Conservation (phyloP, 129 eudicot species). For the Chrysanthemum lavandulifolium region DNA sequence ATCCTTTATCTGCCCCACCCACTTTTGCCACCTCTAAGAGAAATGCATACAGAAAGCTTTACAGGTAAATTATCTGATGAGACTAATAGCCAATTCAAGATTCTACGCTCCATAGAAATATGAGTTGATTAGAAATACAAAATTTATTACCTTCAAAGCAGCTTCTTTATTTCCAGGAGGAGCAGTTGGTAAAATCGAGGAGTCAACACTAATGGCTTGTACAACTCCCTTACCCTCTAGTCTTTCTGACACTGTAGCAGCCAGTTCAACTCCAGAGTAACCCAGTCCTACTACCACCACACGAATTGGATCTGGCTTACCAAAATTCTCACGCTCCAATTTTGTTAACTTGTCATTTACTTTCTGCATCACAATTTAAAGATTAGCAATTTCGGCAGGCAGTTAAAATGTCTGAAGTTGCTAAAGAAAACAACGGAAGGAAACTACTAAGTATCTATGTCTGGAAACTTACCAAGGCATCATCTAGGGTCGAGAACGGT, state of each 20-base stretch:
- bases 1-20: no score
- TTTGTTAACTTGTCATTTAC: conserved; percentile 65
- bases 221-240: conserved; percentile 80
- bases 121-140: background rate
- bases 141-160: conserved; percentile 69
- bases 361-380: conserved; percentile 51
- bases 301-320: conserved; percentile 53
- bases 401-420: background rate
- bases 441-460: background rate
- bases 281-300: conserved; percentile 98
- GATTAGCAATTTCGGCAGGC: background rate
- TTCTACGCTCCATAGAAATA: background rate
- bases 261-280: conserved; percentile 91
- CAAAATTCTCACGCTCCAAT: conserved; percentile 70
- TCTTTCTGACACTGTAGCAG: conserved; percentile 91
- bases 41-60: background rate
- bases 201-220: conserved; percentile 76
- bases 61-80: background rate
- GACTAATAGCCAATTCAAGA: background rate
- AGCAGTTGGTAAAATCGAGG: conserved; percentile 69
- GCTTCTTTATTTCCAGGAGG: conserved; percentile 90
- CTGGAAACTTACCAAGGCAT: conserved; percentile 78
- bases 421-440: conserved; percentile 5
- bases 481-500: conserved; percentile 89
- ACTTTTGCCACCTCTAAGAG: background rate